Base-by-base conservation (phyloP, 2,329 filamentous ascomycete species). In the Verticillium dahliae region DNA sequence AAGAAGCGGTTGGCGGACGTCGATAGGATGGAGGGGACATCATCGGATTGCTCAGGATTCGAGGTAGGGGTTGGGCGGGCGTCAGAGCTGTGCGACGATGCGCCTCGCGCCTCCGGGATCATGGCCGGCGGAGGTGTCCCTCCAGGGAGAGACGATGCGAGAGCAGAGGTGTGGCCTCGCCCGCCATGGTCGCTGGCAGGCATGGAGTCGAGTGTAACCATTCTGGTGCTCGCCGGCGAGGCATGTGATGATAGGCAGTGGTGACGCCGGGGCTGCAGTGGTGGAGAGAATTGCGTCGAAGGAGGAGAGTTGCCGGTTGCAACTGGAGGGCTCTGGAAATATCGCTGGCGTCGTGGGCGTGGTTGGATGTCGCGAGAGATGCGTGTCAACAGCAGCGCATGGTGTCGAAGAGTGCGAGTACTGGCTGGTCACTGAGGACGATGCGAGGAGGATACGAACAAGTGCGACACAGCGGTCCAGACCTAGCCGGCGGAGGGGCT, bases 1-100 rank as follows among this genome's bases (percentile, higher is more conserved):
- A 75, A 68, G 62, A 76, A 76, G 56, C 75, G 73, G 13, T 71
- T 67, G 56, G 69, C 70, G 13, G 64, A 63, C 11, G 61, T 61
- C 18, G 54, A 58, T 3, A 55, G 57, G 41, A 45, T 60, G 15
- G 35, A 3, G 31, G 58, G 34, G 15, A 9, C 13, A 9, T 55
- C 58, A n/a, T 54, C 27, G 15, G 54, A 22, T 3, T 33, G 27
- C 5, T 56, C 54, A 35, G 31, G 22, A n/a, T n/a, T 18, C 3
- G 45, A 22, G 0, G 59, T 61, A 6, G 54, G 52, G 14, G 35
- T 59, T 1, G 59, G 33, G 37, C 57, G 45, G 13, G 55, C 38
- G 13, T 61, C 45, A 15, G 61, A 61, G 18, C 7, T 52, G 22
- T 52, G 45, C 22, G 45, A 27, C 13, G 45, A 52, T 52, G 7